Evolutionary conservation across 345 rosid species (phyloP).

Genomic region (Capsella bursapastoris): DNA sequence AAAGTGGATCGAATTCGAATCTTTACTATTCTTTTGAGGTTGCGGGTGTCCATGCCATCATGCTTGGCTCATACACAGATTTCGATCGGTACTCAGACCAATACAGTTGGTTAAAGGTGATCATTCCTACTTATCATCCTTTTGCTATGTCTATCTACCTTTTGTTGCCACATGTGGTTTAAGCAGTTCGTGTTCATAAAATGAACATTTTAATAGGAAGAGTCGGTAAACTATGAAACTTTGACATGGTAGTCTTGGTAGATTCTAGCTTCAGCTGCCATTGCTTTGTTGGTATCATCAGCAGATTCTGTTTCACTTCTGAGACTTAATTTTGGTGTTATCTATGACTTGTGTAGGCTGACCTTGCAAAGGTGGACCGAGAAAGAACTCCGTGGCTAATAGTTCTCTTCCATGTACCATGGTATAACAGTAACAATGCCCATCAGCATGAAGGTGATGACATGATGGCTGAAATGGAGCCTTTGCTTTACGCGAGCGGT

Average conservation of each 20-base stretch:
- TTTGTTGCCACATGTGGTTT: not conserved
- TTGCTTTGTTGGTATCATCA: constrained; percentile 9
- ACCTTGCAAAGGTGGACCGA: constrained; percentile 79
- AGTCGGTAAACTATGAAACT: not conserved
- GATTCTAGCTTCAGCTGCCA: not conserved
- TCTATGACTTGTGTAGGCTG: constrained; percentile 55
- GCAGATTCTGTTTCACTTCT: constrained; percentile 1
- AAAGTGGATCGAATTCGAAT: constrained; percentile 91
- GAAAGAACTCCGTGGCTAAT: constrained; percentile 90
- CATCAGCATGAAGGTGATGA: constrained; percentile 83
- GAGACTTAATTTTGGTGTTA: not conserved
- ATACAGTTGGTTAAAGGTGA: constrained; percentile 85
- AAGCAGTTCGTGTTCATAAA: not conserved
- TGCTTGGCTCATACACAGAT: constrained; percentile 90
- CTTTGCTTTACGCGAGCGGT: constrained; percentile 74
- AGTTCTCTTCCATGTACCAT: constrained; percentile 80
- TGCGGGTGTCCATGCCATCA: constrained; percentile 77
- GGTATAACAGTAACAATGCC: constrained; percentile 92
- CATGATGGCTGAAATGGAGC: constrained; percentile 91
- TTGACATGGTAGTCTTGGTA: not conserved
- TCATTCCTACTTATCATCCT: not conserved
- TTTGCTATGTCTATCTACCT: not conserved
- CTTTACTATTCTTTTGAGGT: constrained; percentile 93
- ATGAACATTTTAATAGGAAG: not conserved
- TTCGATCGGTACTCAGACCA: constrained; percentile 71